phyloP scores from a whole-genome alignment of 2,329 filamentous ascomycete genomes.

The Graphilbum sp. region DNA sequence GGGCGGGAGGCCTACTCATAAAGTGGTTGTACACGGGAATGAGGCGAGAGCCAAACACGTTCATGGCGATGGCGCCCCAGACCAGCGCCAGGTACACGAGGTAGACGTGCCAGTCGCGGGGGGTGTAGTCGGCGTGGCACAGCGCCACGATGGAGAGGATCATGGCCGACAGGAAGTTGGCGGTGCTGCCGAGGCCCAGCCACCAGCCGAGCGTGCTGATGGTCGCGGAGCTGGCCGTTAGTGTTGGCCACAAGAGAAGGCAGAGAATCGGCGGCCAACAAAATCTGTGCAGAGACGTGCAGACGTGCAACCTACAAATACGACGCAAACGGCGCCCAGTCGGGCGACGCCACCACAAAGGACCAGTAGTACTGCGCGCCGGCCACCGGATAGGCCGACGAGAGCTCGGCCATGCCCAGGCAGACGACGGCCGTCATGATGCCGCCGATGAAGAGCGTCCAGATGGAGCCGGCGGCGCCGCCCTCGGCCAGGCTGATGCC shows the following conservation, averaged over 20 bases:
- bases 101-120: constrained; percentile 6
- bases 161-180: constrained; percentile 7
- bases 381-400: constrained; percentile 16
- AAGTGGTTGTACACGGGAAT: constrained; percentile 6
- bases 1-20: background rate
- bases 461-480: constrained; percentile 12
- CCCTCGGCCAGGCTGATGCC: constrained; percentile 14
- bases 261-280: no score
- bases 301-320: constrained; percentile 11
- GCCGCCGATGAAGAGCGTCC: constrained; percentile 13
- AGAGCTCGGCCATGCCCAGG: constrained; percentile 11
- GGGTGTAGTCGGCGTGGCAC: constrained; percentile 4
- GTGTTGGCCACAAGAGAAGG: no score
- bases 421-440: constrained; percentile 14
- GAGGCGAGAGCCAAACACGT: constrained; percentile 4
- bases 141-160: constrained; percentile 4
- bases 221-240: constrained; percentile 7
- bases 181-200: constrained; percentile 6
- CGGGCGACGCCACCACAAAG: constrained; percentile 8
- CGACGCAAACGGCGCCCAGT: constrained; percentile 11
- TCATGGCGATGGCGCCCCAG: constrained; percentile 4
- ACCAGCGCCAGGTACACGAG: constrained; percentile 2
- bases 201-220: constrained; percentile 7
- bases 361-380: constrained; percentile 27
- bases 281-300: no score